phyloP scores from a whole-genome alignment of 805 yeast species.

The Torulaspora delbrueckii region DNA sequence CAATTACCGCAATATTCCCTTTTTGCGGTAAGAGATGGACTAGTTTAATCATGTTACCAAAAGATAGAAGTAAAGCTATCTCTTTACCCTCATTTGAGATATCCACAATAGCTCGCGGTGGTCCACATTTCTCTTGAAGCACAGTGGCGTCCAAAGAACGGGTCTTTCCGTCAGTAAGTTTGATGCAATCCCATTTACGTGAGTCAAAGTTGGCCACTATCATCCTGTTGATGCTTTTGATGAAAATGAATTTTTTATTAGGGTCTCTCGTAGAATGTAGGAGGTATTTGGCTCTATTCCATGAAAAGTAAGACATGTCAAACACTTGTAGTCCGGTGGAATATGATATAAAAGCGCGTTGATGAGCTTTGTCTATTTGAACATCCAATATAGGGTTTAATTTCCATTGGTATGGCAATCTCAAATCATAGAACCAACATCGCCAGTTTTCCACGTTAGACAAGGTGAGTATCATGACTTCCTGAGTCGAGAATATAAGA shows the following conservation, averaged over 20 bases:
- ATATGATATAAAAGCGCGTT: constrained; percentile 19
- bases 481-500: constrained; percentile 11
- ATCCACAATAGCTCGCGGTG: constrained; percentile 15
- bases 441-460: neutral
- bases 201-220: constrained; percentile 21
- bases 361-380: constrained; percentile 3
- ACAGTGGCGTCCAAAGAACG: constrained; percentile 17
- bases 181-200: constrained; percentile 27
- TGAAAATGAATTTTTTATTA: constrained; percentile 21
- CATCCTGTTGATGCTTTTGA: constrained; percentile 27
- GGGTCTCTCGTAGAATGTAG: constrained; percentile 24
- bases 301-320: constrained; percentile 21
- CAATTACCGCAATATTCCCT: constrained; percentile 13
- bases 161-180: constrained; percentile 26
- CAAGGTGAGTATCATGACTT: constrained; percentile 5
- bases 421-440: constrained; percentile 13
- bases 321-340: constrained; percentile 24
- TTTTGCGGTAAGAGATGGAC: constrained; percentile 17
- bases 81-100: neutral
- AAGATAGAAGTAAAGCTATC: constrained; percentile 14
- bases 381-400: constrained; percentile 21
- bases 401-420: constrained; percentile 17
- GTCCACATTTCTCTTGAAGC: constrained; percentile 4
- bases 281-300: constrained; percentile 21
- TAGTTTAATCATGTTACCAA: constrained; percentile 15